Conservation (phyloP, 768 basidiomycete genomes). For the Mycena indigotica region DNA sequence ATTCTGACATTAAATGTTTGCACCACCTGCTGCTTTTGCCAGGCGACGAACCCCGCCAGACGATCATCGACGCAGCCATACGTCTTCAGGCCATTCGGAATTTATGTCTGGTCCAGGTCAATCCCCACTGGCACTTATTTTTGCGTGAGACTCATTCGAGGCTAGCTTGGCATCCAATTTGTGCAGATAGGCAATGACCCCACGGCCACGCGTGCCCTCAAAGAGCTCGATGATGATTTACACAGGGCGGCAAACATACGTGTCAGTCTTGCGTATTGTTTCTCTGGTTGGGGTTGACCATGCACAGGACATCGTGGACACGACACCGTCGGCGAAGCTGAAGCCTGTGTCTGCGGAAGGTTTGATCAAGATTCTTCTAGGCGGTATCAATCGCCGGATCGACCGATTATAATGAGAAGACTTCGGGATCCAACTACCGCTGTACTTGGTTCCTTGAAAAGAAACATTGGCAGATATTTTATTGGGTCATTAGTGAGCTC, state of each 20-base stretch:
- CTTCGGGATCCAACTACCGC: too few relatives aligned
- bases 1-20: neutral
- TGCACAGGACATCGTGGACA: constrained; percentile 69
- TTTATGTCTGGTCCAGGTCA: constrained; percentile 42
- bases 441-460: too few relatives aligned
- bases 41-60: constrained; percentile 56
- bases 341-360: constrained; percentile 37
- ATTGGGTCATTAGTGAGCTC: too few relatives aligned
- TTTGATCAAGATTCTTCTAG: constrained; percentile 64
- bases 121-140: neutral
- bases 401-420: too few relatives aligned
- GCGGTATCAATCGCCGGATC: constrained; percentile 60
- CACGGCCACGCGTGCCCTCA: constrained; percentile 44
- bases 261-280: constrained; percentile 32
- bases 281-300: neutral
- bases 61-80: constrained; percentile 49
- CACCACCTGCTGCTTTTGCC: too few relatives aligned
- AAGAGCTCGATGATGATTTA: constrained; percentile 62
- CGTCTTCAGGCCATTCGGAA: constrained; percentile 51
- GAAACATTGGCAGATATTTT: too few relatives aligned
- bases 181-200: constrained; percentile 64
- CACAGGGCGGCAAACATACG: constrained; percentile 42
- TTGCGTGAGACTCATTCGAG: too few relatives aligned
- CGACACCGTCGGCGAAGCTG: constrained; percentile 54
- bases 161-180: constrained; percentile 72